Base-by-base conservation (phyloP, 2,329 filamentous ascomycete species). In the Aspergillus ibericus region DNA sequence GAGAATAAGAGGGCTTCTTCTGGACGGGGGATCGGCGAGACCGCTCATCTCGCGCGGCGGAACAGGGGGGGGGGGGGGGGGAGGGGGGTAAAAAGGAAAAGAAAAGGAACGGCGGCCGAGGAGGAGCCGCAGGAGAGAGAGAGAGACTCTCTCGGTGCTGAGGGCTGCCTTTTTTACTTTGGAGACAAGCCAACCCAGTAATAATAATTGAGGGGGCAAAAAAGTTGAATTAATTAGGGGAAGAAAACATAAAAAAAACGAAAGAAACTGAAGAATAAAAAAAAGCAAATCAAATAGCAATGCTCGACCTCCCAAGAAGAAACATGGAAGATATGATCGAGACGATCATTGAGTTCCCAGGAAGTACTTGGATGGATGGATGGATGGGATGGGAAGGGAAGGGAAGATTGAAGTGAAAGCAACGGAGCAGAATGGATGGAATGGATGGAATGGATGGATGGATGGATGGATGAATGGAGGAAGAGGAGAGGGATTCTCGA, bases 1-100 rank as follows among this genome's bases (percentile, higher is more conserved):
- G 59, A 78, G 68, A 63, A 61, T 48, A 35, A 83, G 81, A 42
- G 79, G 77, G 64, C 76, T 81, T 68, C 76, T 81, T 68, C 79
- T 76, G 40, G 74, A 66, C 40, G 74, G 75, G 50, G 70, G 70
- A 63, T 78, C 76, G 62, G 74, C 74, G 59, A 78, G 67, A 66
- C 75, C 66, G 65, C 70, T 77, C 76, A 78, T 78, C 53, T 68
- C 65, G 69, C 60, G 70, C 66, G 64, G 58, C 56, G 51, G 57
- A 63, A 54, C 58, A 65, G 56, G 59, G 59, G 53, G 47, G 42
- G 52, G 42, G 12, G 15, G 15, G n/a, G 25, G 44, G 22, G 15
- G 36, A 18, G n/a, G 36, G 36, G n/a, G 22, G 22, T 25, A 25
- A 25, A 18, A 40, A 9, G n/a, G 38, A 57, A 54, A 58, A 34